Conservation (phyloP, 257 asterid genomes). For the Nicotiana benthamiana region DNA sequence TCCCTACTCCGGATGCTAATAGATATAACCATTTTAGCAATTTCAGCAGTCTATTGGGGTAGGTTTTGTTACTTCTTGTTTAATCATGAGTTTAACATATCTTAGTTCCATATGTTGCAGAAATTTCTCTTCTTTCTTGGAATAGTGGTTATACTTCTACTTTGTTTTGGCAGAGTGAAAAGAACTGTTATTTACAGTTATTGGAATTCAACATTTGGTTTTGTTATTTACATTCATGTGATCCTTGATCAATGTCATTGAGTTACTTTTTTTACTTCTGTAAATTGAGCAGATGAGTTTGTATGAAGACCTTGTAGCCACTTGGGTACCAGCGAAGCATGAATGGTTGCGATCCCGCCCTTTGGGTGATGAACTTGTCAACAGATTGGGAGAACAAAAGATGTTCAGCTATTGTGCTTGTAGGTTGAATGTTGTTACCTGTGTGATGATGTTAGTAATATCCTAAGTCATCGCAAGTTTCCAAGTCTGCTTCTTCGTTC, state of each 20-base stretch:
- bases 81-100: neutral
- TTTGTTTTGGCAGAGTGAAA: neutral
- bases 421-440: slow-evolving; percentile 40
- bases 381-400: slow-evolving; percentile 59
- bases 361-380: slow-evolving; percentile 67
- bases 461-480: slow-evolving; percentile 4
- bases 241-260: neutral
- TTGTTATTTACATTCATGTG: neutral
- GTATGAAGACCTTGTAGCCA: slow-evolving; percentile 95
- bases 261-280: neutral
- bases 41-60: neutral
- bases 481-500: neutral
- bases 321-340: slow-evolving; percentile 95
- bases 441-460: slow-evolving; percentile 17
- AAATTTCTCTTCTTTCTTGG: neutral
- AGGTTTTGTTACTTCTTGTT: neutral
- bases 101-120: neutral
- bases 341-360: slow-evolving; percentile 81
- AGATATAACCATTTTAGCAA: neutral
- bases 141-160: neutral
- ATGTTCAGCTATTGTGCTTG: slow-evolving; percentile 95
- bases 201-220: neutral
- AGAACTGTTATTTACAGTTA: neutral
- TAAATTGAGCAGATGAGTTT: slow-evolving; percentile 74
- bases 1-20: neutral